Conservation (phyloP, 2,329 filamentous ascomycete species). For the Epichloe scottii region DNA sequence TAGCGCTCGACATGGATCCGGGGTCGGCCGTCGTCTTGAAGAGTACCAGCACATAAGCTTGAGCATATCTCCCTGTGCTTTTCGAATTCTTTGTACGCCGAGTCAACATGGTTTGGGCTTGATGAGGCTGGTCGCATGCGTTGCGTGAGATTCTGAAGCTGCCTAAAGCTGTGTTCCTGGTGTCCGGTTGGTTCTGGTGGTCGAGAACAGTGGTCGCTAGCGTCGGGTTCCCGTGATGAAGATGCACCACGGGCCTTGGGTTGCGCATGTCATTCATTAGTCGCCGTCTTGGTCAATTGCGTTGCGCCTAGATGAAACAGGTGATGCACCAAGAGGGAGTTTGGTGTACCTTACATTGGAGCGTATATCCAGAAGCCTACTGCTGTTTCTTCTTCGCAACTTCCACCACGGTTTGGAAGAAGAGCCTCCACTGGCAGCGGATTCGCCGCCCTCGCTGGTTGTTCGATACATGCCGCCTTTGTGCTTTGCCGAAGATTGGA, state of each 20-base stretch:
- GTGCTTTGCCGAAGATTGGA: no score
- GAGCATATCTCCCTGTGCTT: constrained; percentile 28
- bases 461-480: constrained; percentile 13
- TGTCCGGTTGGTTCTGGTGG: constrained; percentile 16
- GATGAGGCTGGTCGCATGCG: constrained; percentile 22
- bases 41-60: constrained; percentile 26
- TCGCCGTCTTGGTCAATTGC: not conserved
- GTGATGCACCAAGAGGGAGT: not conserved
- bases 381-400: not conserved
- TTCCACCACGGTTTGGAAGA: constrained; percentile 13
- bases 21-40: constrained; percentile 27
- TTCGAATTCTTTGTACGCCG: constrained; percentile 30
- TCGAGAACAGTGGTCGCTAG: constrained; percentile 15
- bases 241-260: not conserved
- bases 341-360: not conserved
- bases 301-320: not conserved
- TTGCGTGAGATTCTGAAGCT: constrained; percentile 22
- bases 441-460: constrained; percentile 15
- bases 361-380: not conserved
- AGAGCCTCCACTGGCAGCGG: constrained; percentile 3
- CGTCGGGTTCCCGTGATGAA: constrained; percentile 12
- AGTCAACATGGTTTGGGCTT: constrained; percentile 26
- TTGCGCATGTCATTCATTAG: not conserved
- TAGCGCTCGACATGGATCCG: constrained; percentile 10
- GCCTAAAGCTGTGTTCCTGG: constrained; percentile 21